Evolutionary conservation across 768 basidiomycete genomes (phyloP), one percentile per base, ranked within the genome.

Genomic region (Amanita rubescens): DNA sequence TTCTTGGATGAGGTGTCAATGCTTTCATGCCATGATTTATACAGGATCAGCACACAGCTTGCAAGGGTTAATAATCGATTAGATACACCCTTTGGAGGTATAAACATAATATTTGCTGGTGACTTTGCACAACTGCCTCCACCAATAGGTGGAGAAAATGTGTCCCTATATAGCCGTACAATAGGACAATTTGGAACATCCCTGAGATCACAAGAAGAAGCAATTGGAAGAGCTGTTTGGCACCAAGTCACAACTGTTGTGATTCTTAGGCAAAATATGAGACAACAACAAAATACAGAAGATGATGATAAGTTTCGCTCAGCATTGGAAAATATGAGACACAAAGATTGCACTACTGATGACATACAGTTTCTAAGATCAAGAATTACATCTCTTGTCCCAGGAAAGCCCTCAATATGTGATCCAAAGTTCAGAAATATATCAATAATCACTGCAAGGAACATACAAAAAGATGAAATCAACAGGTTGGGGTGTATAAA

Each of bases 1-100:
- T 65, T 72, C 25, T 32, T 71, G 0, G 67, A 73, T 59, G 71
- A 73, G 51, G 56, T 71, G 0, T 71, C 70, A 1, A 73, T 73
- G 71, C 37, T 71, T 2, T 58, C 62, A 0, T 66, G 64, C 45
- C 5, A 39, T 19, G 60, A 61, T 32, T 24, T 68, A n/a, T 63
- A 66, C 38, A 55, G 49, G 2, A 64, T 70, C 1, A 60, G 57
- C 24, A 41, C 55, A 9, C 56, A 58, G 19, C 55, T 66, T 17
- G 54, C 59, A 25, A 55, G 47, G 30, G 60, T 60, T 0, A 32
- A 54, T 5, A 55, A 60, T 70, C n/a, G n/a, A n/a, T n/a, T n/a
- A n/a, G n/a, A n/a, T n/a, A n/a, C n/a, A n/a, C n/a, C n/a, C n/a
- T n/a, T 68, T 59, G 68, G 65, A 11, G 66, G 67, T 0, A 55